Conservation (phyloP, 148 eudicot species). For the Cornus controversa region DNA sequence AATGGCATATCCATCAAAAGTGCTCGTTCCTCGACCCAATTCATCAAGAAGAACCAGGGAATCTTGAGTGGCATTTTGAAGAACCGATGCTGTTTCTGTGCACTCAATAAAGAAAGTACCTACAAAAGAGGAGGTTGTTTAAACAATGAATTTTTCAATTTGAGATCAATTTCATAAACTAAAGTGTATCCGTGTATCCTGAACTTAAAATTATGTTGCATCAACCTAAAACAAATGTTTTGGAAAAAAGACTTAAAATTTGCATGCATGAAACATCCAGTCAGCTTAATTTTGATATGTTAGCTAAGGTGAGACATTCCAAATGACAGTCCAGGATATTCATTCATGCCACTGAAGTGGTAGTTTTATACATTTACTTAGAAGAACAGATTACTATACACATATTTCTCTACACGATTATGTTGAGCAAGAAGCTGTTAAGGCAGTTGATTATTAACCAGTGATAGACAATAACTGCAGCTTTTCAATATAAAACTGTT, state of each 20-base stretch:
- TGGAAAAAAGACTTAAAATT: not conserved
- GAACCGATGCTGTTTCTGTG: constrained; percentile 97
- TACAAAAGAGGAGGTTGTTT: constrained; percentile 28
- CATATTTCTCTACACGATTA: not conserved
- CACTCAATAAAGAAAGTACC: constrained; percentile 97
- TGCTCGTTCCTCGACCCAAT: constrained; percentile 98
- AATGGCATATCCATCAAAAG: constrained; percentile 97
- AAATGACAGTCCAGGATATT: not conserved
- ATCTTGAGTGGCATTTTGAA: constrained; percentile 84
- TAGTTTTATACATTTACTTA: not conserved
- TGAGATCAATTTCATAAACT: not conserved
- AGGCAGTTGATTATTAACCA: not conserved
- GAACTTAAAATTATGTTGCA: not conserved
- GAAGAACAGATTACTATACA: not conserved
- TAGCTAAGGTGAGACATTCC: not conserved
- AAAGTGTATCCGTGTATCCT: not conserved
- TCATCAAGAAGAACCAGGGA: constrained; percentile 97
- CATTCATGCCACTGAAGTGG: not conserved
- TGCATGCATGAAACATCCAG: not conserved
- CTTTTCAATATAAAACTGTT: too few species aligned
- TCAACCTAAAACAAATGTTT: not conserved
- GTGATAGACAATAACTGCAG: not conserved
- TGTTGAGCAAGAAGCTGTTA: too few species aligned
- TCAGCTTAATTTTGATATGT: not conserved
- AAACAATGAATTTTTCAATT: not conserved